phyloP scores from a whole-genome alignment of 768 basidiomycete species.

The Hypsizygus marmoreus region DNA sequence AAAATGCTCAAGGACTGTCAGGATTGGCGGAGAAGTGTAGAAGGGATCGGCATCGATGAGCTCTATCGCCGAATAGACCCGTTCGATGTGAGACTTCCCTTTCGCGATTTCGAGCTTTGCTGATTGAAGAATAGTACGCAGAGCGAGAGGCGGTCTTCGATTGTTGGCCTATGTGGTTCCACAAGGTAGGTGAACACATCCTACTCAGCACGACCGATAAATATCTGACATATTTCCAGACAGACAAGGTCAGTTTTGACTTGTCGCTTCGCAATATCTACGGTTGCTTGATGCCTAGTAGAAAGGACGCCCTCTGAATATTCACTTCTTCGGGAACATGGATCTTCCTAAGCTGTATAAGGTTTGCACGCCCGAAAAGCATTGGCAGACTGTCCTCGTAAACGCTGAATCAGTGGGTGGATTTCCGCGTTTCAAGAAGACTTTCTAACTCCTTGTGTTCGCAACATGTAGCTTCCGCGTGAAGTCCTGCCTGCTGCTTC shows the following conservation, averaged over 20 bases:
- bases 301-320: slow-evolving; percentile 73
- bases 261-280: neutral
- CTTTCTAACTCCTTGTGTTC: neutral
- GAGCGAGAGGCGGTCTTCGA: slow-evolving; percentile 70
- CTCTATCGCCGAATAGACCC: slow-evolving; percentile 64
- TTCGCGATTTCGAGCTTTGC: neutral
- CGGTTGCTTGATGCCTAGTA: slow-evolving; percentile 26
- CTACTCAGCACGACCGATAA: neutral
- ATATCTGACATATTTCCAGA: slow-evolving; percentile 35
- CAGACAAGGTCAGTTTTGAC: slow-evolving; percentile 56
- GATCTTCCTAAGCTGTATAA: slow-evolving; percentile 60
- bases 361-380: slow-evolving; percentile 56
- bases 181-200: slow-evolving; percentile 70
- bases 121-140: slow-evolving; percentile 51
- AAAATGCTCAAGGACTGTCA: slow-evolving; percentile 69
- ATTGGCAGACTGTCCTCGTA: slow-evolving; percentile 65
- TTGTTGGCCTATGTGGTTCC: slow-evolving; percentile 80
- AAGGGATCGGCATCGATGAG: slow-evolving; percentile 66
- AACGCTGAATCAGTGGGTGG: slow-evolving; percentile 56
- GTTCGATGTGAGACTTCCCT: slow-evolving; percentile 56
- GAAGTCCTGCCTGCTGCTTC: slow-evolving; percentile 70
- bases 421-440: neutral
- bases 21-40: slow-evolving; percentile 66
- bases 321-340: slow-evolving; percentile 63
- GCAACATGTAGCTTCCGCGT: slow-evolving; percentile 45